Percentiles rank a stretch among this genome's conserved stretches.
phyloP scores from a whole-genome alignment of 1,284 basidiomycete genomes.

The Tilletiopsis washingtonensis region DNA sequence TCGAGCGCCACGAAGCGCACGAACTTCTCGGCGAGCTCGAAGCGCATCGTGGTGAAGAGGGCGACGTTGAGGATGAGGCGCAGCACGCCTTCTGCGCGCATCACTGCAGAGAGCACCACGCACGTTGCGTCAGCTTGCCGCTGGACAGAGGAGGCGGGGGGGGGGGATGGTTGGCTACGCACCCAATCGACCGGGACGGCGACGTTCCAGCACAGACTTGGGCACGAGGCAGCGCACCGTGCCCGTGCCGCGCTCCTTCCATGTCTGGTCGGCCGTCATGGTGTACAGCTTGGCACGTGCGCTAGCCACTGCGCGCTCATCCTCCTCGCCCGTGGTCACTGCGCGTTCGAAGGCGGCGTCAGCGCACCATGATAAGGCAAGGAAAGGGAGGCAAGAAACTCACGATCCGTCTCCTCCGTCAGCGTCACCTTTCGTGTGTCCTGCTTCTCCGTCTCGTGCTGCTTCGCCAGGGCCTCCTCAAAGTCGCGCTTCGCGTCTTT shows the following conservation, averaged over 20 bases:
- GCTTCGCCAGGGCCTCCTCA: constrained; percentile 3
- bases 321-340: constrained; percentile 87
- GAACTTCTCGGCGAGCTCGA: constrained; percentile 58
- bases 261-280: constrained; percentile 57
- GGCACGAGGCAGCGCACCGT: constrained; percentile 69
- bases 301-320: constrained; percentile 75
- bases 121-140: no score
- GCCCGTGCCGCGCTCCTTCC: constrained; percentile 84
- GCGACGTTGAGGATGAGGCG: constrained; percentile 74
- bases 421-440: constrained; percentile 7
- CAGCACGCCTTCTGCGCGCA: constrained; percentile 88
- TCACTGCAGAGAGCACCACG: constrained; percentile 56
- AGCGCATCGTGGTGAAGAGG: constrained; percentile 77
- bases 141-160: not conserved
- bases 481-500: not conserved
- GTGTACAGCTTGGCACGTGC: constrained; percentile 76
- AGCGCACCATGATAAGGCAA: no score
- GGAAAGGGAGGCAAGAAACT: constrained; percentile 2
- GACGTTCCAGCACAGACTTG: constrained; percentile 13
- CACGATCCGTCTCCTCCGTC: constrained; percentile 22
- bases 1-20: constrained; percentile 41
- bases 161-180: not conserved
- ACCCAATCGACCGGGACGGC: not conserved
- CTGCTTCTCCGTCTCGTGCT: not conserved
- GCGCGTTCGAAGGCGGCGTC: constrained; percentile 1